Base-by-base conservation (phyloP, 148 eudicot genomes). In the Oxyria digyna region DNA sequence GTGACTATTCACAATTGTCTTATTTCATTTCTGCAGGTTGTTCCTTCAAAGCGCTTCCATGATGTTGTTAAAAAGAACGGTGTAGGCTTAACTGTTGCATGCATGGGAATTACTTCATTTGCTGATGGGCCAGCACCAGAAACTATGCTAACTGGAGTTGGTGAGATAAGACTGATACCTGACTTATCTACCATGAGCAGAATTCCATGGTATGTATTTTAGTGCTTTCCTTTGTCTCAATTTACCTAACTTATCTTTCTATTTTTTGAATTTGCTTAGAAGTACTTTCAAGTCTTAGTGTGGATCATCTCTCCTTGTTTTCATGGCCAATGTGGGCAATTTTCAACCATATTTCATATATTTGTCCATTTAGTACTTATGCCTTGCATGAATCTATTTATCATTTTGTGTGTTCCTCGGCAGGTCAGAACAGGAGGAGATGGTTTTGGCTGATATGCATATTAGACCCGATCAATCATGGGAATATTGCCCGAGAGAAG, bases 371-470 rank as follows among this genome's bases (percentile, higher is more conserved):
- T 33, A 33, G 5, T 33, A 33, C 63, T 4, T 55, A 24, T 8
- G 12, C 63, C 12, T 26, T 13, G n/a, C 33, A 26, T 10, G 2
- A 2, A 33, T 33, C 2, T 33, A 33, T 33, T 64, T 9, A 4
- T 33, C 31, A n/a, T 64, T 37, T 29, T 21, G 42, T 66, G 20
- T 62, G 42, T 77, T 73, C 69, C 69, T 76, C 55, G 48, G 72
- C 80, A 95, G 99, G 99, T 71, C 76, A 67, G 74, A 80, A 64
- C 81, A 84, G 15, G 96, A 95, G 64, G 93, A 88, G 68, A 95
- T 95, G 97, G 97, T 91, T 76, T 76, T 95, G 72, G 89, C 89
- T 71, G 99, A 95, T 79, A 95, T 95, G 99, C 82, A 87, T 73
- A 67, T 82, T 33, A 87, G 59, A 80, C 96, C 96, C 43, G 99